Base-by-base conservation (phyloP, 2,329 filamentous ascomycete species). In the Bretziella fagacearum region DNA sequence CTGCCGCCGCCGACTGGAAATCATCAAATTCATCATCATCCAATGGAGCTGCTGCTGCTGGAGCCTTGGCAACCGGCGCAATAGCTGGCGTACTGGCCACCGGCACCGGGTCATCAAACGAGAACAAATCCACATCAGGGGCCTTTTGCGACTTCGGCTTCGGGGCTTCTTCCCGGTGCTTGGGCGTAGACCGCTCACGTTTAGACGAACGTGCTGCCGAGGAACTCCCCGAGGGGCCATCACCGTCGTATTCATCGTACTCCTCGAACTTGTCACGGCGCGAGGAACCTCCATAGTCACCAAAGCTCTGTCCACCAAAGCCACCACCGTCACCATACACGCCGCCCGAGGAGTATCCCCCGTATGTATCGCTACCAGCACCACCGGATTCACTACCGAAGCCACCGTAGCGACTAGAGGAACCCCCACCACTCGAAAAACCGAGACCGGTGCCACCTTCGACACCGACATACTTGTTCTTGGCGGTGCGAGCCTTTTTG, bases 241-340 rank as follows among this genome's bases (percentile, higher is more conserved):
- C 84, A 56, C 94, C 91, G 48, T 96, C 89, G 57, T 81, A 89
- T 63, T 98, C 91, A 59, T 98, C 87, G 57, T 98, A 98, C 63
- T 95, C 91, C 55, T 96, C 89, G 55, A 95, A 98, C 53, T 80
- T 75, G 54, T 93, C 86, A 47, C 71, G 68, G 49, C 79, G 67
- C 55, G 68, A 53, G 10, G 55, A 69, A 50, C 74, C 65, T 55
- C 84, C 78, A 50, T 77, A 71, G 64, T 81, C 93, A 44, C 84
- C 81, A 55, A 70, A 74, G 17, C 70, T 62, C 57, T 85, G 77
- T 2, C 87, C 86, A 35, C 87, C 85, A 56, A 93, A 95, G 13
- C 87, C 89, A 52, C 89, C 89, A 18, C 89, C 89, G 58, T 96
- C 89, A n/a, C 89, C 89, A 58, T 91, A 96, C 0, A 98, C 87